Percentiles rank a stretch among this genome's conserved stretches.
phyloP scores from a whole-genome alignment of 352 stramenopile genomes.

The Blastocystis sp. region DNA sequence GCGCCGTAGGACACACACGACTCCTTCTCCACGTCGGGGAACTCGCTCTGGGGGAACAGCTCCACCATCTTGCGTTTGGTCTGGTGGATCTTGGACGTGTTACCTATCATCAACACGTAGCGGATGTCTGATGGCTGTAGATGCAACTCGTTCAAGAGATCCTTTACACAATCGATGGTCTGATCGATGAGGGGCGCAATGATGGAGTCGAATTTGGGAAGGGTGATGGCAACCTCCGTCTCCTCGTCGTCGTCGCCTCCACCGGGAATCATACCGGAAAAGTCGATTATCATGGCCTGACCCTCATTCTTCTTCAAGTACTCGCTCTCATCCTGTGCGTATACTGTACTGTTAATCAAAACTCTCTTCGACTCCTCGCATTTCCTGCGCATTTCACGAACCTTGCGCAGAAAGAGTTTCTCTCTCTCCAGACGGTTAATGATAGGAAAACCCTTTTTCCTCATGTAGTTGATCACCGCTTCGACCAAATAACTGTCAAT shows the following conservation, averaged over 20 bases:
- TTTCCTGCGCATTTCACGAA: not conserved
- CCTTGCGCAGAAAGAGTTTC: not conserved
- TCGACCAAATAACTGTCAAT: constrained; percentile 74
- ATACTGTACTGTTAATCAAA: not conserved
- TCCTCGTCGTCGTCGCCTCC: not conserved
- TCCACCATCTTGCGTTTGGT: not conserved
- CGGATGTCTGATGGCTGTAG: constrained; percentile 3
- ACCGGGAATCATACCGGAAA: not conserved
- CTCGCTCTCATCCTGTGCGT: not conserved
- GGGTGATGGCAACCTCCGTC: not conserved
- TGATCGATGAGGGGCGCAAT: constrained; percentile 9
- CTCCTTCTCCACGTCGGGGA: constrained; percentile 19
- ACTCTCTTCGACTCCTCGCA: constrained; percentile 22
- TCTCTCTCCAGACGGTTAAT: constrained; percentile 79
- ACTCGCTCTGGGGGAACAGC: constrained; percentile 3
- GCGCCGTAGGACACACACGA: constrained; percentile 26
- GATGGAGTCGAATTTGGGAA: not conserved
- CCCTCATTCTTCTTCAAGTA: not conserved
- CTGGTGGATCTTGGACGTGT: not conserved
- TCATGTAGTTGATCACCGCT: constrained; percentile 86
- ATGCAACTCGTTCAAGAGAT: not conserved
- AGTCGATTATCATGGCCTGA: not conserved
- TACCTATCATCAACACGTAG: constrained; percentile 31
- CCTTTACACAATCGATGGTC: constrained; percentile 10
- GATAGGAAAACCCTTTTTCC: too few species aligned